These are phyloP conservation scores for Cladosporium cucumerinum DNA, from an alignment of 2,329 filamentous ascomycete species.

Conservation along the genomic window DNA sequence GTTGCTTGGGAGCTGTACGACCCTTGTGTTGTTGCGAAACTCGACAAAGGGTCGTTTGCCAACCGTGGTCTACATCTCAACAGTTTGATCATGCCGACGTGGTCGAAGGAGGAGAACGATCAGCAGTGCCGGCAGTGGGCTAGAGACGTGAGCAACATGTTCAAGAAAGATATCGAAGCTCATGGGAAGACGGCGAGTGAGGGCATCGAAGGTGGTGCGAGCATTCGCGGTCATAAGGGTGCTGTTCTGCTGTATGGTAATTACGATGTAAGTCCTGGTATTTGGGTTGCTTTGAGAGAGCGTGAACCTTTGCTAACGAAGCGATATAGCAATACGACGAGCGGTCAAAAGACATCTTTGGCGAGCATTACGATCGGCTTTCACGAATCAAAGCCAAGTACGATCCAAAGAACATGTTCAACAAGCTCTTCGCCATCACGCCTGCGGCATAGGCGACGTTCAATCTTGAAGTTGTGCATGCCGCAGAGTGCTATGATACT, in stretches of 20 bases:
- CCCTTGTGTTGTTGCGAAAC: conserved; percentile 22
- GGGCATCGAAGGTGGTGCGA: conserved; percentile 26
- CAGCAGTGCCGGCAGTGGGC: conserved; percentile 28
- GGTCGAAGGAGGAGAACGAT: conserved; percentile 29
- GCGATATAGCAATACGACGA: conserved; percentile 29
- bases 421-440: conserved; percentile 36
- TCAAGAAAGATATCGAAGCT: conserved; percentile 26
- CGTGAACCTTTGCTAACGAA: conserved; percentile 11
- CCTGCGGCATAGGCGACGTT: background rate
- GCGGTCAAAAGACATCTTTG: conserved; percentile 41
- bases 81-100: conserved; percentile 31
- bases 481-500: background rate
- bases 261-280: conserved; percentile 25
- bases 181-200: conserved; percentile 23
- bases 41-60: conserved; percentile 27
- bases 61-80: conserved; percentile 30
- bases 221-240: conserved; percentile 26
- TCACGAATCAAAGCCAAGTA: conserved; percentile 45
- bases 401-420: conserved; percentile 47
- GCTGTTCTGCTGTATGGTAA: conserved; percentile 31
- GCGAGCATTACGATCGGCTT: conserved; percentile 42
- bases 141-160: conserved; percentile 26
- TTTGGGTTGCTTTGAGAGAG: background rate
- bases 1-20: conserved; percentile 30
- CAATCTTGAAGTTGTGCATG: background rate